Base-by-base conservation (phyloP, 495 filamentous ascomycete genomes). In the Mycothermus thermophilus region DNA sequence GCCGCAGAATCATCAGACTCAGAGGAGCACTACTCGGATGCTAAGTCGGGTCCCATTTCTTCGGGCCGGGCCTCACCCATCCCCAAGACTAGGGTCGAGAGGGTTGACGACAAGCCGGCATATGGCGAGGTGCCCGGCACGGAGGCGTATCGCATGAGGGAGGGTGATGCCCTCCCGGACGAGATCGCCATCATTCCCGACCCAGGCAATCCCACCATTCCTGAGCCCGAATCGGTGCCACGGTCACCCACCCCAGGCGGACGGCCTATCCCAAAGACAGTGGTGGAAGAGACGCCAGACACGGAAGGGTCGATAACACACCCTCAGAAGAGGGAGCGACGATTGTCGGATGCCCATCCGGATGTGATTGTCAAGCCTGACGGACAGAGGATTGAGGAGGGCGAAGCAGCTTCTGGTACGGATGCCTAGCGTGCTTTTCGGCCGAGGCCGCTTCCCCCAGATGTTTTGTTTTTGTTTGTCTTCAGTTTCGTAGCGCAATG, bases 1-100 rank as follows among this genome's bases (percentile, higher is more conserved):
- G n/a, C n/a, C 32, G 34, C 39, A 72, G 74, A 68, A 54, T 68
- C 63, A 30, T 80, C 80, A 13, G 78, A 78, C 37, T 80, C 75
- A 28, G 83, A 92, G 18, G 86, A 94, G 32, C 82, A 93, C 58
- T 94, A 86, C 55, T 85, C 85, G 32, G 86, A 93, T 65, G 86
- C 86, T 40, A 79, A 75, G 37, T 81, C 88, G 55, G 80, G 74
- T 41, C 62, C 58, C 34, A 51, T 39, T 45, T 69, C 69, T 32
- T 71, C 34, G 62, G 66, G 41, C 65, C 66, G 37, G 58, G 64
- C 48, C 32, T 69, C 64, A 10, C 75, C 80, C 20, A 76, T 93
- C 44, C 86, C 86, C n/a, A 72, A 62, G 37, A 92, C 79, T 10
- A 64, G 87, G 30, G 81, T 93, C 17, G 83, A 92, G 57, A 83